Percentiles rank a stretch among this genome's conserved stretches.
phyloP scores from a whole-genome alignment of 2,329 filamentous ascomycete genomes.

The Alternaria sp. region DNA sequence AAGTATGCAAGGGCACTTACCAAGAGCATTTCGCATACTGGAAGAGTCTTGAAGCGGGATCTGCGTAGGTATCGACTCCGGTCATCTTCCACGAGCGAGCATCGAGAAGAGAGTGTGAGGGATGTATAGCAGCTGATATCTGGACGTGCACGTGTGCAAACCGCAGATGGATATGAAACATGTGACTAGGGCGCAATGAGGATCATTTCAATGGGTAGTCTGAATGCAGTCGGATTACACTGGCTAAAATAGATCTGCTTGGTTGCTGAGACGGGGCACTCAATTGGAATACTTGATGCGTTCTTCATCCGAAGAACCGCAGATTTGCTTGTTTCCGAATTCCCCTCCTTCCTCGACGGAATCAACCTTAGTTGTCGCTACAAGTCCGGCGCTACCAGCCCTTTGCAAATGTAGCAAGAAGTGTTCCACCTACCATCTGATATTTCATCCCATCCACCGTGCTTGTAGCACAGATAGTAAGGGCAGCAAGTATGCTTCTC shows the following conservation, averaged over 20 bases:
- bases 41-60: neutral
- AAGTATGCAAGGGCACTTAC: neutral
- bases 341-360: neutral
- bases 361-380: neutral
- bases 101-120: neutral
- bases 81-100: too few species aligned
- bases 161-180: neutral
- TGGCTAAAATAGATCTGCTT: fast-evolving
- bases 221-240: neutral
- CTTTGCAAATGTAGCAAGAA: neutral
- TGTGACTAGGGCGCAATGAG: neutral
- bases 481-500: neutral
- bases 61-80: neutral
- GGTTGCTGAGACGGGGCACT: neutral
- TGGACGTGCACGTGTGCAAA: neutral
- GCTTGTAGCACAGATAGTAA: neutral
- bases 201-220: neutral
- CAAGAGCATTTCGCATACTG: neutral
- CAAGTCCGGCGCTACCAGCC: neutral
- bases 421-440: neutral
- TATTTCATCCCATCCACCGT: neutral
- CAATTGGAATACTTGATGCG: neutral
- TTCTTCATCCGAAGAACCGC: neutral
- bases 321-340: neutral
- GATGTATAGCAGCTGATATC: neutral